Conservation (phyloP, 306 rosid genomes). For the Trifolium dubium region DNA sequence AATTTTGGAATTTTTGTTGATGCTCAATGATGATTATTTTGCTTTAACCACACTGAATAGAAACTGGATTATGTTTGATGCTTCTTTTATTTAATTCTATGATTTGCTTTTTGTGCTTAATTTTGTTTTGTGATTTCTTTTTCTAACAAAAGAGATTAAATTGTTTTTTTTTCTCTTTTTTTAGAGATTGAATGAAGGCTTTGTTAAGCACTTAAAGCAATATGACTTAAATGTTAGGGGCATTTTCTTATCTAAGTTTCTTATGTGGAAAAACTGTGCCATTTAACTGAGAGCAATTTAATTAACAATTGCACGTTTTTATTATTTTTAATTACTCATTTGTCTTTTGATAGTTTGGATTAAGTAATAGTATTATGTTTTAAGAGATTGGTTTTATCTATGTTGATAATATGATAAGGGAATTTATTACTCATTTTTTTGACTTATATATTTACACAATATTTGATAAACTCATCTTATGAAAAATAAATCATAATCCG, state of each 20-base stretch:
- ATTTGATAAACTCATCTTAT: no score
- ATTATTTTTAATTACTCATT: no score
- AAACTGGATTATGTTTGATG: constrained; percentile 31
- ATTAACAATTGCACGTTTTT: not conserved
- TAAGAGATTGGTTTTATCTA: no score
- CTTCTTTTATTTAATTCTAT: constrained; percentile 11
- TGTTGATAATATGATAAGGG: no score
- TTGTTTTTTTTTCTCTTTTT: constrained; percentile 22
- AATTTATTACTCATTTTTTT: no score
- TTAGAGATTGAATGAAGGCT: constrained; percentile 55
- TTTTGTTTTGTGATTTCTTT: constrained; percentile 42
- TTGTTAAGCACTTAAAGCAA: constrained; percentile 46
- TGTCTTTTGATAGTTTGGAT: no score
- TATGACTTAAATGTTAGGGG: constrained; percentile 30
- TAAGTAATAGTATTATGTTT: no score
- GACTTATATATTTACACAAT: no score
- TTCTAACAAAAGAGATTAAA: constrained; percentile 46
- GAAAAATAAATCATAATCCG: no score
- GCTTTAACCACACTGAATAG: constrained; percentile 84
- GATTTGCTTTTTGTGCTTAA: constrained; percentile 44
- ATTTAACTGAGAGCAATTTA: constrained; percentile 57
- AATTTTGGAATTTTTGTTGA: not conserved
- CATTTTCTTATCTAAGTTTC: constrained; percentile 39
- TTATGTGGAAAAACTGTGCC: constrained; percentile 65
- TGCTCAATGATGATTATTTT: constrained; percentile 77